Conservation (phyloP, 208 protist species). For the Acanthamoeba culbertsoni region DNA sequence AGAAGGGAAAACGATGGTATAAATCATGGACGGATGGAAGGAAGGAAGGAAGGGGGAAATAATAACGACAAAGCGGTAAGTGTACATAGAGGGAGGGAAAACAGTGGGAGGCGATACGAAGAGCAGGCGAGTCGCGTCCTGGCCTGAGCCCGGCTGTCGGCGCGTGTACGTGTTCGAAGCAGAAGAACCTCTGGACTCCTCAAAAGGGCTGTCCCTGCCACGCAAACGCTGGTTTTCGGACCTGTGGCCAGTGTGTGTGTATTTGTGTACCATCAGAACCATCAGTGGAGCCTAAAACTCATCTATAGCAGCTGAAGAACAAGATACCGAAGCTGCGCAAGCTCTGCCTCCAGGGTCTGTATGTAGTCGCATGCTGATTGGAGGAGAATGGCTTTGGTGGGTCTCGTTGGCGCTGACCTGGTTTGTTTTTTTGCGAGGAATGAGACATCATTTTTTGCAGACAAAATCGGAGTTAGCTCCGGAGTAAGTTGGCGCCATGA, state of each 20-base stretch:
- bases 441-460: too few relatives aligned
- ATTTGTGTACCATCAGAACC: neutral
- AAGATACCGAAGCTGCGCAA: neutral
- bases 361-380: constrained; percentile 51
- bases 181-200: neutral
- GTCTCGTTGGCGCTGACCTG: neutral
- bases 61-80: neutral
- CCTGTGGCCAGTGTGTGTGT: neutral
- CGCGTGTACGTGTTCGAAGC: neutral
- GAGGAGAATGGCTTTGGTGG: constrained; percentile 5
- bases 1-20: neutral
- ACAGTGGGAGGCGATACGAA: constrained; percentile 48
- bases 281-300: too few relatives aligned
- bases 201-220: neutral
- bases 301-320: too few relatives aligned
- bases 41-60: neutral
- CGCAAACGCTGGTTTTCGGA: neutral
- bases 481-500: neutral
- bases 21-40: neutral
- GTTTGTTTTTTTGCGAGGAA: neutral
- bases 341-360: neutral
- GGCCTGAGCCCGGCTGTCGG: neutral
- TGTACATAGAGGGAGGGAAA: constrained; percentile 34
- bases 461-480: too few relatives aligned
- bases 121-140: constrained; percentile 15